Conservation (phyloP, 345 rosid genomes). For the Aurinia saxatilis region DNA sequence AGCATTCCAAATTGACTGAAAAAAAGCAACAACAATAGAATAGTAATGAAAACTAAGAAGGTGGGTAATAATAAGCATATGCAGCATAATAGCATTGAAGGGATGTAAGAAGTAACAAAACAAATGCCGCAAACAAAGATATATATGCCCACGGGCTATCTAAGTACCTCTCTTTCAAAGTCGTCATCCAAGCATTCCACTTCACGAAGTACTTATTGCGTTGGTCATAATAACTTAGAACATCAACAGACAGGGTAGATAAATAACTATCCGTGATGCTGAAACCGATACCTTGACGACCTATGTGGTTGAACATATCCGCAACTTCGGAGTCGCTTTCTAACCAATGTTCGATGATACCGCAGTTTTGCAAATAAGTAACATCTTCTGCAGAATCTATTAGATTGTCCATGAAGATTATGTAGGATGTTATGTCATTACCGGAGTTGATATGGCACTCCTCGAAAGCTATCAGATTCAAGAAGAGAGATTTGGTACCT, state of each 20-base stretch:
- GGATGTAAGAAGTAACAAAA: constrained; percentile 48
- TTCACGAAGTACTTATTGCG: constrained; percentile 16
- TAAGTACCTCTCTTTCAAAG: constrained; percentile 55
- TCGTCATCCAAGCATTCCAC: constrained; percentile 73
- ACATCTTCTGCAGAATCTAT: constrained; percentile 62
- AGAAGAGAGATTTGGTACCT: constrained; percentile 57
- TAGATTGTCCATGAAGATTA: constrained; percentile 28
- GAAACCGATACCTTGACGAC: too few relatives aligned
- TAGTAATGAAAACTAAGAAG: constrained; percentile 10
- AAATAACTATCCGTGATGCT: too few relatives aligned
- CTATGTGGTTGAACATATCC: constrained; percentile 31
- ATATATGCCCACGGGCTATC: constrained; percentile 63
- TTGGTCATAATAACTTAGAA: too few relatives aligned
- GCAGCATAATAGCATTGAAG: constrained; percentile 59
- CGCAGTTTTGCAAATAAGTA: constrained; percentile 51
- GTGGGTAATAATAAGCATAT: constrained; percentile 48
- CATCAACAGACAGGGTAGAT: too few relatives aligned
- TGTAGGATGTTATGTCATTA: not conserved
- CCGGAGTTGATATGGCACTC: too few relatives aligned
- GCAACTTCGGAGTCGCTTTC: constrained; percentile 48
- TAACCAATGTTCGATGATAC: constrained; percentile 66
- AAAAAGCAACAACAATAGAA: too few relatives aligned
- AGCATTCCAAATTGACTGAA: too few relatives aligned
- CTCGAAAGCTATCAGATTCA: constrained; percentile 13
- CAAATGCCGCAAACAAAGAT: constrained; percentile 48